Conservation (phyloP, 768 basidiomycete species). For the Podaxis carcinomalis region DNA sequence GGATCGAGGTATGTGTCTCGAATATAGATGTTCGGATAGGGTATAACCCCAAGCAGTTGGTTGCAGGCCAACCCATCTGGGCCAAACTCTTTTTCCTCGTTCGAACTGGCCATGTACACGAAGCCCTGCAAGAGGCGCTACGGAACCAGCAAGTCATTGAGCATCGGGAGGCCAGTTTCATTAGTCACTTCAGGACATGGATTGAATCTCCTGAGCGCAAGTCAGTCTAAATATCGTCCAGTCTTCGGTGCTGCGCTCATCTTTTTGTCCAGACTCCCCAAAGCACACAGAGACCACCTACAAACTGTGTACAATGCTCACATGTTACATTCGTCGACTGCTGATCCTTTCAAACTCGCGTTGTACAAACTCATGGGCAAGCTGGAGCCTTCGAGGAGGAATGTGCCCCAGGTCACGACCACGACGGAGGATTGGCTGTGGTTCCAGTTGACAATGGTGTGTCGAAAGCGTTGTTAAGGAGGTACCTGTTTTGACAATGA, state of each 20-base stretch:
- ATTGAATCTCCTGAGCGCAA: conserved; percentile 75
- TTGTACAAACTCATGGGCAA: conserved; percentile 95
- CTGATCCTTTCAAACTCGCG: conserved; percentile 95
- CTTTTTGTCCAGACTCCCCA: conserved; percentile 50
- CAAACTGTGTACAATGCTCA: conserved; percentile 80
- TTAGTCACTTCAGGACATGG: conserved; percentile 80
- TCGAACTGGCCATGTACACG: conserved; percentile 75
- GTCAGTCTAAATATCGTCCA: conserved; percentile 32
- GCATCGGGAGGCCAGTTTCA: conserved; percentile 78
- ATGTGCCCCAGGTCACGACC: conserved; percentile 77
- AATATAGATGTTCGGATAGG: neutral
- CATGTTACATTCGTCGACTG: conserved; percentile 82
- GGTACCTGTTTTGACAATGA: neutral
- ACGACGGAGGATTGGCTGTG: conserved; percentile 99
- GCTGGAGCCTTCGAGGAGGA: conserved; percentile 77
- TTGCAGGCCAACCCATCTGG: conserved; percentile 88
- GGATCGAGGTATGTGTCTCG: conserved; percentile 68
- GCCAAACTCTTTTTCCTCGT: conserved; percentile 92
- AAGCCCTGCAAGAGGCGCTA: conserved; percentile 75
- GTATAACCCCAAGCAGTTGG: conserved; percentile 42
- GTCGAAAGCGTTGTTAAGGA: conserved; percentile 4
- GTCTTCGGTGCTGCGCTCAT: neutral
- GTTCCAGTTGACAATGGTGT: conserved; percentile 88
- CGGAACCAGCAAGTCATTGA: conserved; percentile 68
- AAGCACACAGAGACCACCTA: conserved; percentile 74